Conservation (phyloP, 2,329 filamentous ascomycete species). For the Diaporthe caulivora region DNA sequence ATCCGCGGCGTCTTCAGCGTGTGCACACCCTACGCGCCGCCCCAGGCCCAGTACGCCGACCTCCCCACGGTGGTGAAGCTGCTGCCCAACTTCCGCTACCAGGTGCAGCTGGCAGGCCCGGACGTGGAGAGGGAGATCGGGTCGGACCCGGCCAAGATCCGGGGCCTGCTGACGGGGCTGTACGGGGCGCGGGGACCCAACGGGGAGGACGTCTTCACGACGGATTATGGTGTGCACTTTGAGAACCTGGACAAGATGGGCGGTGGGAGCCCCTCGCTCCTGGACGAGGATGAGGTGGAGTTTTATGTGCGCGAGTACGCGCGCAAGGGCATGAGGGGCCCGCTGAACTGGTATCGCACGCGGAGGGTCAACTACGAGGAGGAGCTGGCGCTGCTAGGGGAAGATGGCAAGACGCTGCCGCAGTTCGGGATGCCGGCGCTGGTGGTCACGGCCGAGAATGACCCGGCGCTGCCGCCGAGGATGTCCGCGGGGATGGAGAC, state of each 20-base stretch:
- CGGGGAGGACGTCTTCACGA: constrained; percentile 69
- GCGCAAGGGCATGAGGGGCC: constrained; percentile 81
- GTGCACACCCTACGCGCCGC: constrained; percentile 80
- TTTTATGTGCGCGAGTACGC: constrained; percentile 81
- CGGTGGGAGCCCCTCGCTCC: constrained; percentile 67
- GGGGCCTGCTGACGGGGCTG: constrained; percentile 77
- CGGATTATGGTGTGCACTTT: constrained; percentile 72
- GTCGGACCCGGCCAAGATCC: constrained; percentile 69
- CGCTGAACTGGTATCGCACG: constrained; percentile 90
- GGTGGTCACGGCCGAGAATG: constrained; percentile 79
- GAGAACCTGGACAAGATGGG: constrained; percentile 71
- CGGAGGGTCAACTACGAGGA: constrained; percentile 81
- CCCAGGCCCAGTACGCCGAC: constrained; percentile 63
- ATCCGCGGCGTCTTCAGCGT: constrained; percentile 82
- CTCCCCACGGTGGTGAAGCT: constrained; percentile 68
- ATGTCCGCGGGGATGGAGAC: constrained; percentile 80
- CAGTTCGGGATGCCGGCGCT: constrained; percentile 74
- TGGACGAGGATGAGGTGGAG: constrained; percentile 78
- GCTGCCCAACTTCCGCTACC: constrained; percentile 82
- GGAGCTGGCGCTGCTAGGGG: constrained; percentile 70
- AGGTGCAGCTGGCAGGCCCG: constrained; percentile 80
- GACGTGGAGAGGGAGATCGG: constrained; percentile 72
- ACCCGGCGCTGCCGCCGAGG: constrained; percentile 78
- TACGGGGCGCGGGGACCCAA: constrained; percentile 75
- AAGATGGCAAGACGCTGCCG: constrained; percentile 63